These are phyloP conservation scores for Melaleuca quinquenervia DNA, from an alignment of 345 rosid genomes.

Conservation along the genomic window DNA sequence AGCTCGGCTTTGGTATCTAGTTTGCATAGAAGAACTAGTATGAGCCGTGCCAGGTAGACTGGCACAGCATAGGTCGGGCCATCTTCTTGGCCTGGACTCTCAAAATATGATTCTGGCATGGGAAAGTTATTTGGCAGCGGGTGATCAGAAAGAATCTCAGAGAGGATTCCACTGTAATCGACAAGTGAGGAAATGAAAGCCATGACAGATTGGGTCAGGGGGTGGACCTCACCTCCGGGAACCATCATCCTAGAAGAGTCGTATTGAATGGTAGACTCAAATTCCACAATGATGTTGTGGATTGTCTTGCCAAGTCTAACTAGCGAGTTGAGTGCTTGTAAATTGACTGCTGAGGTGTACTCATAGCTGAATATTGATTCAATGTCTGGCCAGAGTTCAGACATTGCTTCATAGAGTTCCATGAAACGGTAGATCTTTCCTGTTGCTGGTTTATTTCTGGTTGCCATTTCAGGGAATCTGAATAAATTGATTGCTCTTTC, in stretches of 20 bases:
- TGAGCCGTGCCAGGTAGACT: constrained; percentile 53
- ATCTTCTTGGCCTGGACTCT: constrained; percentile 21
- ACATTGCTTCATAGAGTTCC: constrained; percentile 51
- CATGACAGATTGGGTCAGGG: constrained; percentile 53
- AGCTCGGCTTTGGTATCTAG: constrained; percentile 58
- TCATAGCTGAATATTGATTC: constrained; percentile 54
- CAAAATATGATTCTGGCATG: constrained; percentile 41
- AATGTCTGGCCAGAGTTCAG: constrained; percentile 58
- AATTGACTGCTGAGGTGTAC: constrained; percentile 33
- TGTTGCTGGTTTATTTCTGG: constrained; percentile 42
- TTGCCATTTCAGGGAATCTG: constrained; percentile 52
- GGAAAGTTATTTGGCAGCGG: constrained; percentile 20
- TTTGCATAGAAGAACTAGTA: constrained; percentile 65
- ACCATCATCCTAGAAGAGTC: constrained; percentile 29
- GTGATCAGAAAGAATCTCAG: constrained; percentile 46
- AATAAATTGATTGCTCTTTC: constrained; percentile 61
- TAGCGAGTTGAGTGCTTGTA: constrained; percentile 43
- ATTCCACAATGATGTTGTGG: constrained; percentile 25
- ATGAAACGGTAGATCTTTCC: constrained; percentile 50
- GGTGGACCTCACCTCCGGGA: constrained; percentile 72
- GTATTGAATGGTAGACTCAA: constrained; percentile 45
- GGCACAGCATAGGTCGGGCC: constrained; percentile 20
- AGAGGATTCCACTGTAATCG: constrained; percentile 35
- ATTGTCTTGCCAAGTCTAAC: constrained; percentile 43
- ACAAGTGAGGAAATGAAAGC: constrained; percentile 51